A percentile compares a stretch with the other conserved stretches of the same genome.
phyloP scores from a whole-genome alignment of 371 early-diverging fungal species.

The Choanephora cucurbitarum region DNA sequence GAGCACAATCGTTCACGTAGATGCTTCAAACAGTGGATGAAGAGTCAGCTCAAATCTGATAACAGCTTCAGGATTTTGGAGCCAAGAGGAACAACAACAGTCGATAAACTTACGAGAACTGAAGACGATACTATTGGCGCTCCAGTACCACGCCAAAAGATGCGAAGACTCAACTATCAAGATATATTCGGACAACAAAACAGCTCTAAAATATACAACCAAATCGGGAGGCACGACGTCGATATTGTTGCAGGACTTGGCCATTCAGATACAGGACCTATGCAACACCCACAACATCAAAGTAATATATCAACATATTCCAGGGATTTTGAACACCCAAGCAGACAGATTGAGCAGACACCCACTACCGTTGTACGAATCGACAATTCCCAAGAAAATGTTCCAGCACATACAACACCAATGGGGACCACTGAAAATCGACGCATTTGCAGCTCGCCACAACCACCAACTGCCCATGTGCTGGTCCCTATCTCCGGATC shows the following conservation, averaged over 20 bases:
- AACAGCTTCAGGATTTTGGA: slow-evolving; percentile 23
- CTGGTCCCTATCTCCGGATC: slow-evolving; percentile 11
- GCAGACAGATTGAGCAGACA: slow-evolving; percentile 14
- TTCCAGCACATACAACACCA: slow-evolving; percentile 6
- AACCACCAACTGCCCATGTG: slow-evolving; percentile 12
- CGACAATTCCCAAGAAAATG: slow-evolving; percentile 6
- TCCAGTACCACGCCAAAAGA: slow-evolving; percentile 17
- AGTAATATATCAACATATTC: slow-evolving; percentile 19
- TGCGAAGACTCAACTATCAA: slow-evolving; percentile 6
- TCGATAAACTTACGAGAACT: slow-evolving; percentile 32
- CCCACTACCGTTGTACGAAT: slow-evolving; percentile 19
- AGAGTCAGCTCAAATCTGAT: slow-evolving; percentile 8
- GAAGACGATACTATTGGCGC: slow-evolving; percentile 17
- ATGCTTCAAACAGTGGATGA: slow-evolving; percentile 19
- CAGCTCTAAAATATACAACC: slow-evolving; percentile 19
- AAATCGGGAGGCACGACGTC: too few species aligned
- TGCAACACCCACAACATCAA: slow-evolving; percentile 11
- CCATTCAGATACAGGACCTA: slow-evolving; percentile 22
- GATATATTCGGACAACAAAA: slow-evolving; percentile 16
- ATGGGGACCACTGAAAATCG: slow-evolving; percentile 21
- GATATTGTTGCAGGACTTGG: slow-evolving; percentile 11
- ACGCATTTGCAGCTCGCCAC: slow-evolving; percentile 17
- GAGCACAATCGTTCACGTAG: slow-evolving; percentile 5
- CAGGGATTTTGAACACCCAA: slow-evolving; percentile 11
- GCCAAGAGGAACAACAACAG: slow-evolving; percentile 1